Base-by-base conservation (phyloP, 495 filamentous ascomycete genomes). In the Hypoxylon fuscum region DNA sequence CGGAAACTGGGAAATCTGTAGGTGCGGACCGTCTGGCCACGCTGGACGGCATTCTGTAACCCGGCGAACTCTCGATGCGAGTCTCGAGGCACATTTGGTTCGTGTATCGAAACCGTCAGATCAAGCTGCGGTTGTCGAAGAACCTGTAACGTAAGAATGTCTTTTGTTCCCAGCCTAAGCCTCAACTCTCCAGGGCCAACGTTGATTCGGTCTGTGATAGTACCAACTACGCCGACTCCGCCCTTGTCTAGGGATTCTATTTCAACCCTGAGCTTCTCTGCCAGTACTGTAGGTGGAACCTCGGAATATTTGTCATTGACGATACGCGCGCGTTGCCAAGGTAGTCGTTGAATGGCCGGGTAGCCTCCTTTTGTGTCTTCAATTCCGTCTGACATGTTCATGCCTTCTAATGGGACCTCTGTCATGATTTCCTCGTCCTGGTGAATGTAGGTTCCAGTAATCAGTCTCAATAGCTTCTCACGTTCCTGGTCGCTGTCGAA, bases 151-250 rank as follows among this genome's bases (percentile, higher is more conserved):
- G 84, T 83, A 27, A 82, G 85, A 11, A 83, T 77, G 50, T 84
- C 80, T 35, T 78, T 79, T 48, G 85, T 80, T 55, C 88, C 83
- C 18, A 92, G 76, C 25, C 72, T 74, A 21, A 93, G 66, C 69
- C 83, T 86, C 53, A 93, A 68, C 66, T 92, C 88, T 8, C 90
- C 90, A 54, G 87, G 87, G n/a, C 82, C 87, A n/a, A 90, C 76
- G 60, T 91, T 90, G 56, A 93, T 78, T 15, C 89, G 82, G 73
- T 93, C 90, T 5, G 88, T 90, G 7, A 91, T 78, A 38, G 83
- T 88, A 55, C 69, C 56, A 1, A 72, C 64, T 8, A 72, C 62
- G 6, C 69, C 69, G 46, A 66, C 64, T 8, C 89, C 90, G 64
- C 80, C 83, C 59, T 88, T 84, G 43, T 78, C 87, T 11, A 72